These are phyloP conservation scores for Hemileccinum rubropunctum DNA, from an alignment of 768 basidiomycete genomes.

Conservation along the genomic window DNA sequence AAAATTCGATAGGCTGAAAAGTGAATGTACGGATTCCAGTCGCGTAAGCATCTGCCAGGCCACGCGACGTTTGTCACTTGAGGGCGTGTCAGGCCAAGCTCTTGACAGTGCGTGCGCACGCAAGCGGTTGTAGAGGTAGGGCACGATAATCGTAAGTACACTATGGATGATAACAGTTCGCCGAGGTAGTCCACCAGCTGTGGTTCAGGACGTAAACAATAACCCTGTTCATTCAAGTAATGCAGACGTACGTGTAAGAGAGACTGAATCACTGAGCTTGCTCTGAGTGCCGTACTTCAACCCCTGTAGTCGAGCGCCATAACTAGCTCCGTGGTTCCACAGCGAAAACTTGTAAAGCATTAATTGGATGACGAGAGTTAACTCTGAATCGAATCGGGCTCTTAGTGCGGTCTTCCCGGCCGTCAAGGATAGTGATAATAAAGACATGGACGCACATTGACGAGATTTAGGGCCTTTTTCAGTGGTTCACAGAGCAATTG, in stretches of 20 bases:
- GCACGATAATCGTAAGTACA: conserved; percentile 66
- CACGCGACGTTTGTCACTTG: conserved; percentile 68
- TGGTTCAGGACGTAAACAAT: neutral
- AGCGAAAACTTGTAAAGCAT: conserved; percentile 79
- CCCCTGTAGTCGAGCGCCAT: conserved; percentile 82
- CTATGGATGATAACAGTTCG: conserved; percentile 65
- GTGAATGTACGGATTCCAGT: conserved; percentile 63
- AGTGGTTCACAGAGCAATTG: conserved; percentile 82
- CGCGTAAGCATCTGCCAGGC: conserved; percentile 68
- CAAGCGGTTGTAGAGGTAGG: conserved; percentile 76
- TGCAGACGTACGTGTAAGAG: conserved; percentile 24
- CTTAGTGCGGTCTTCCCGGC: conserved; percentile 51
- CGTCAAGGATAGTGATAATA: conserved; percentile 14
- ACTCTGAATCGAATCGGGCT: conserved; percentile 69
- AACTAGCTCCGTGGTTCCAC: conserved; percentile 77
- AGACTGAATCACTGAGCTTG: neutral
- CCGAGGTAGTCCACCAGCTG: conserved; percentile 67
- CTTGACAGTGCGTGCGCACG: conserved; percentile 72
- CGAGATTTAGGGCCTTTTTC: conserved; percentile 60
- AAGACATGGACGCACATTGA: conserved; percentile 51
- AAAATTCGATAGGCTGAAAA: conserved; percentile 72
- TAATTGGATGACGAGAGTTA: conserved; percentile 65
- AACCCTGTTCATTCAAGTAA: neutral
- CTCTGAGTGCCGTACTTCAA: conserved; percentile 50
- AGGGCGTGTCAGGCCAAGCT: conserved; percentile 91